A percentile compares a stretch with the other conserved stretches of the same genome.
phyloP scores from a whole-genome alignment of 805 yeast genomes.

The Kuraishia ogatae region DNA sequence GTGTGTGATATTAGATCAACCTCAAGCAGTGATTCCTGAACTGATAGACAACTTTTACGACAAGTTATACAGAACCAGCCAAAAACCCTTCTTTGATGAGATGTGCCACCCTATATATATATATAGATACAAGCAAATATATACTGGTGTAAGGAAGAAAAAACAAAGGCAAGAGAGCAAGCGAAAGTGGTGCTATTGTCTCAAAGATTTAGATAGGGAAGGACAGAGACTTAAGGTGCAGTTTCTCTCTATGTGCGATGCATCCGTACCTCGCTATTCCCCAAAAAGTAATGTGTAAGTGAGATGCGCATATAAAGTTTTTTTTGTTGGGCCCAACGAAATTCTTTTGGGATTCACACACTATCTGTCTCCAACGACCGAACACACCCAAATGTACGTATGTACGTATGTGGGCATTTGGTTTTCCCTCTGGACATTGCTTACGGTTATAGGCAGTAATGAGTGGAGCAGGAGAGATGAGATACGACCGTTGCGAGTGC shows the following conservation, averaged over 20 bases:
- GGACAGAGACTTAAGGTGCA: not conserved
- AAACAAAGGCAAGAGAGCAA: not conserved
- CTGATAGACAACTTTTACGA: not conserved
- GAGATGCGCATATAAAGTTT: not conserved
- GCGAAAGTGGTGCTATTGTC: not conserved
- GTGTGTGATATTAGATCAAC: too few species aligned
- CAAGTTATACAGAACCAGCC: not conserved
- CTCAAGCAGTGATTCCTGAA: not conserved
- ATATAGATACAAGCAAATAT: not conserved
- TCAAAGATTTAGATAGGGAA: not conserved
- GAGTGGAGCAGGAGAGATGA: not conserved
- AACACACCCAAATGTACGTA: not conserved
- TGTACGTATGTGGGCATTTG: too few species aligned
- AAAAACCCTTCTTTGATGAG: not conserved
- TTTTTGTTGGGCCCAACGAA: not conserved
- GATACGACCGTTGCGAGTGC: not conserved
- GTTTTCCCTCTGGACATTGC: not conserved
- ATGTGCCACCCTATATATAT: not conserved
- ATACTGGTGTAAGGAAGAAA: not conserved
- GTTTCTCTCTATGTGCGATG: not conserved
- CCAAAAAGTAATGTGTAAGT: not conserved
- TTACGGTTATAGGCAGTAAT: not conserved
- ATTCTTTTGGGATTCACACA: not conserved
- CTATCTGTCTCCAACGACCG: not conserved
- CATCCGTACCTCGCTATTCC: not conserved